A percentile compares a stretch with the other conserved stretches of the same genome.
phyloP scores from a whole-genome alignment of 78 protist species.

The Dictyostelium firmibasis region DNA sequence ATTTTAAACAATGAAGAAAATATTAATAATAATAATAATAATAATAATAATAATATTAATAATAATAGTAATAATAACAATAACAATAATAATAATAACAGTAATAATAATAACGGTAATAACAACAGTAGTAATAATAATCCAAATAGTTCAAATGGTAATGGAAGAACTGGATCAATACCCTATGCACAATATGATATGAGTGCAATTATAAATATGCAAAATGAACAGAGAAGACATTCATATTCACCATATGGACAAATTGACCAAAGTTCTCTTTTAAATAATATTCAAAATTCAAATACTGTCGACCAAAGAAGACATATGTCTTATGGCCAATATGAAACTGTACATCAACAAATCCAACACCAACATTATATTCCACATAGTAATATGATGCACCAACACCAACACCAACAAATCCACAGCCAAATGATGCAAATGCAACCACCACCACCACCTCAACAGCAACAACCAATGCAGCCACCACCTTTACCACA shows the following conservation, averaged over 20 bases:
- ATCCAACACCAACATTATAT: background rate
- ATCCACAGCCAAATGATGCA: background rate
- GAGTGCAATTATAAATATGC: conserved; percentile 2
- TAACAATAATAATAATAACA: background rate
- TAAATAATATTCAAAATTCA: background rate
- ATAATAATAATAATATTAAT: background rate
- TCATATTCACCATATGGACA: conserved; percentile 5
- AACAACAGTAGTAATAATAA: no score
- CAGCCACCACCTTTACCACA: background rate
- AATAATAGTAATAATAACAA: background rate
- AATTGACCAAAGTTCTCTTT: background rate
- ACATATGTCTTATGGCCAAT: conserved; percentile 21
- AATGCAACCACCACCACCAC: background rate
- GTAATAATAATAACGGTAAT: background rate
- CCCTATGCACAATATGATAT: conserved; percentile 1
- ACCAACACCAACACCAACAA: background rate
- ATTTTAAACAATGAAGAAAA: background rate
- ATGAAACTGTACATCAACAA: conserved; percentile 6
- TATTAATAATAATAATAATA: background rate
- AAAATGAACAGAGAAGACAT: conserved; percentile 24
- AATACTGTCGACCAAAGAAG: conserved; percentile 39
- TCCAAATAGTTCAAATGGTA: background rate
- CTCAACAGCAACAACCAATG: conserved; percentile 13
- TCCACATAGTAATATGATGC: background rate
- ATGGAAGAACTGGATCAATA: background rate